Evolutionary conservation across 805 yeast genomes (phyloP), one percentile per base, ranked within the genome.

Genomic region (Yamadazyma sp.): DNA sequence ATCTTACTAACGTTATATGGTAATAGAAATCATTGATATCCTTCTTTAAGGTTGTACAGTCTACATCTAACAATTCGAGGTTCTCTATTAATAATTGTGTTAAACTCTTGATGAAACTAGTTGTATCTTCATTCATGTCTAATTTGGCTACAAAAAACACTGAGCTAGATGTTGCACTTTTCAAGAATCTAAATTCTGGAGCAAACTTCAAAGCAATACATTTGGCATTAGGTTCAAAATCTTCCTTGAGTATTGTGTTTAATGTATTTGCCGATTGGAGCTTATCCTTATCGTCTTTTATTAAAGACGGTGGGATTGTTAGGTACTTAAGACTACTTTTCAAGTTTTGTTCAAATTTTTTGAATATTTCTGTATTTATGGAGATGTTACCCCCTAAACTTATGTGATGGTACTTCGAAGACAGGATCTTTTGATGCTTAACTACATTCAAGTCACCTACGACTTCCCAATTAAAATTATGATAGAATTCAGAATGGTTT

Each of bases 401-500:
- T n/a, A n/a, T n/a, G n/a, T n/a, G n/a, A n/a, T n/a, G n/a, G n/a
- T n/a, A n/a, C n/a, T n/a, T n/a, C n/a, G n/a, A n/a, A n/a, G n/a
- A n/a, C n/a, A n/a, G n/a, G n/a, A n/a, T 23, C 26, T 23, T 23
- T 9, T 23, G 10, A n/a, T 23, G n/a, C 26, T n/a, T 23, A 6
- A 12, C n/a, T n/a, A 23, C 7, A 9, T n/a, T n/a, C 7, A 18
- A 18, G 18, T 26, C 28, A 5, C 31, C 36, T 11, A 33, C 22
- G 11, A 22, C 7, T 23, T 33, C 19, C 43, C 43, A 39, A 10
- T 39, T 20, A 20, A 31, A 36, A 7, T 26, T 27, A 2, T 22
- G 12, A 22, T 39, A 40, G 12, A 43, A 40, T 6, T 29, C 30
- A 9, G 21, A n/a, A 18, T 40, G 36, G 11, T 25, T 13, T 7